Base-by-base conservation (phyloP, 2,329 filamentous ascomycete genomes). In the Beauveria rudraprayagi region DNA sequence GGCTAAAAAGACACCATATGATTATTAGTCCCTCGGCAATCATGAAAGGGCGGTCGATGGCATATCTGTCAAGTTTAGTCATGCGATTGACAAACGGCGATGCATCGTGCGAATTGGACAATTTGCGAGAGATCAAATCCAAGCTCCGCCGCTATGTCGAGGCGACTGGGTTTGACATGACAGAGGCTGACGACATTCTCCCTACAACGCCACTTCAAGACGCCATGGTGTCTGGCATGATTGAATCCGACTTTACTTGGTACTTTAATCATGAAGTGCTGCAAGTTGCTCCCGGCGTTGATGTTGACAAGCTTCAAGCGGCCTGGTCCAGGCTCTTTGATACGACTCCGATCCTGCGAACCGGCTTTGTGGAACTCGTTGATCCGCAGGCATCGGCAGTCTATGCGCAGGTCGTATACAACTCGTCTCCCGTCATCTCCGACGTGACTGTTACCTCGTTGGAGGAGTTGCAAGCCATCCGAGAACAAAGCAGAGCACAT, bases 181-280 rank as follows among this genome's bases (percentile, higher is more conserved):
- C 28, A 0, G 67, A 76, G 11, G 67, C 87, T 1, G 83, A 89
- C 56, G 71, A 78, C 3, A 73, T 93, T 3, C 73, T 94, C 2
- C 92, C 92, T 0, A 82, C 88, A 0, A 96, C 92, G 0, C 87
- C 92, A 7, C 78, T 96, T 5, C 92, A 97, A 73, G 91, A 97
- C 71, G 87, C 88, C 1, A 91, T 97, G 85, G 76, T 95, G 3
- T 86, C 87, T 0, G 89, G 91, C 63, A 96, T 96, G 89, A 65
- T 91, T 0, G 79, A 84, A 17, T 94, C 91, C 0, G 78, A 83
- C 3, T 93, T 89, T 66, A 76, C 79, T 11, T 82, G 86, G 64
- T 97, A 97, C 70, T 95, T 91, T 76, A 96, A 95, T 64, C 87
- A 94, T 61, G 90, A 96, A 67, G 74, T 93, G 2, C 76, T 95